Evolutionary conservation across 108 stramenopile species (phyloP).

Genomic region (Nitzschia sp.): DNA sequence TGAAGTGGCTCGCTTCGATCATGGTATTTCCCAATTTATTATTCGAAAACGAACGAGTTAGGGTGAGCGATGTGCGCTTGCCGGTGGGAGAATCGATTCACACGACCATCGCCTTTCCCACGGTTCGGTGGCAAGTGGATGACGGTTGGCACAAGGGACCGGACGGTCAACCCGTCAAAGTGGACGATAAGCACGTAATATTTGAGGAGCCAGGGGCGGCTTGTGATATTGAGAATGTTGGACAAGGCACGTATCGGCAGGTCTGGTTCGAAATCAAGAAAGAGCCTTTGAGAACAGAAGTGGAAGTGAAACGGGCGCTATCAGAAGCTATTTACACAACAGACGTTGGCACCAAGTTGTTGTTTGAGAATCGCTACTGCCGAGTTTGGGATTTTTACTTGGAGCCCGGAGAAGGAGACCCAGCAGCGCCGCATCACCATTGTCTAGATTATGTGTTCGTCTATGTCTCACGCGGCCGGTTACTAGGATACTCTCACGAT

Average conservation of each 20-base stretch:
- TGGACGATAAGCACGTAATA: constrained; percentile 4
- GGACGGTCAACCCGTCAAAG: constrained; percentile 2
- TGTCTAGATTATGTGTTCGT: constrained; percentile 35
- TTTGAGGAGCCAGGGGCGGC: constrained; percentile 4
- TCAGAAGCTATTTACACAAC: constrained; percentile 25
- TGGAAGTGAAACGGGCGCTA: constrained; percentile 19
- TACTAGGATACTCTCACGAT: constrained; percentile 26
- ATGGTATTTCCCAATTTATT: constrained; percentile 7
- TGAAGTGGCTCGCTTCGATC: not conserved
- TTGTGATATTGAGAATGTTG: constrained; percentile 12
- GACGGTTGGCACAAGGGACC: constrained; percentile 12
- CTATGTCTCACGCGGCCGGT: constrained; percentile 26
- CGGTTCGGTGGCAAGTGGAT: constrained; percentile 39
- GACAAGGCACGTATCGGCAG: constrained; percentile 14
- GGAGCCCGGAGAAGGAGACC: constrained; percentile 33
- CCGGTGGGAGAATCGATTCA: not conserved
- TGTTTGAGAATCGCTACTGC: constrained; percentile 36
- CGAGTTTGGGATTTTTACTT: constrained; percentile 43
- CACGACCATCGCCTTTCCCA: constrained; percentile 13
- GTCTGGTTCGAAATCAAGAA: constrained; percentile 30
- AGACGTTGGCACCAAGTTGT: constrained; percentile 32
- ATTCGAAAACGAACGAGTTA: constrained; percentile 31
- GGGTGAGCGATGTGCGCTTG: constrained; percentile 32
- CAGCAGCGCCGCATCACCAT: constrained; percentile 24
- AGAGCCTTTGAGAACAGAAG: constrained; percentile 22